Conservation (phyloP, 305 asterid species). For the Solanum hybrid region DNA sequence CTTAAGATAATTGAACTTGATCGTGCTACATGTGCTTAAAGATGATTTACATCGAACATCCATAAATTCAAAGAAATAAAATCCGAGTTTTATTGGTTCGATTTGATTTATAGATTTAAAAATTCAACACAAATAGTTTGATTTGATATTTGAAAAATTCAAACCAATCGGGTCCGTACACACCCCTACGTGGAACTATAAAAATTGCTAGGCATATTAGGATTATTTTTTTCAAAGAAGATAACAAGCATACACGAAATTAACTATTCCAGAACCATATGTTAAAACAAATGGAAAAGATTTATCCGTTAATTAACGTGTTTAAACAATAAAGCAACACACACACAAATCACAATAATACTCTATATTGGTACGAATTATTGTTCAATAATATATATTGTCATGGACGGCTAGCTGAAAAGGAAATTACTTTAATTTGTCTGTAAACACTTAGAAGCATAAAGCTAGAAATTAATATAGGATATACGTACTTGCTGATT, state of each 20-base stretch:
- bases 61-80: neutral
- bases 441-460: neutral
- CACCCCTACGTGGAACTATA: neutral
- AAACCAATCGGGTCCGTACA: neutral
- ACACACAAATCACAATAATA: neutral
- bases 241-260: neutral
- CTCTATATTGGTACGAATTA: neutral
- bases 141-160: neutral
- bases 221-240: neutral
- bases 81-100: fast-evolving
- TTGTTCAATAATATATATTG: neutral
- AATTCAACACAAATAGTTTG: too few relatives aligned
- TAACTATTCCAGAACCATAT: neutral
- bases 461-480: neutral
- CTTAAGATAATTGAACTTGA: neutral
- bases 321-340: neutral
- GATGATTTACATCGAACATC: neutral
- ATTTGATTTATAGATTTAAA: too few relatives aligned
- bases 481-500: neutral
- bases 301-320: neutral
- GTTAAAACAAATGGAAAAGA: neutral
- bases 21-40: neutral
- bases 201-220: neutral
- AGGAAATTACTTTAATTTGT: neutral
- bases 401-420: neutral